Conservation (phyloP, 2,329 filamentous ascomycete species). For the Juglanconis oblonga region DNA sequence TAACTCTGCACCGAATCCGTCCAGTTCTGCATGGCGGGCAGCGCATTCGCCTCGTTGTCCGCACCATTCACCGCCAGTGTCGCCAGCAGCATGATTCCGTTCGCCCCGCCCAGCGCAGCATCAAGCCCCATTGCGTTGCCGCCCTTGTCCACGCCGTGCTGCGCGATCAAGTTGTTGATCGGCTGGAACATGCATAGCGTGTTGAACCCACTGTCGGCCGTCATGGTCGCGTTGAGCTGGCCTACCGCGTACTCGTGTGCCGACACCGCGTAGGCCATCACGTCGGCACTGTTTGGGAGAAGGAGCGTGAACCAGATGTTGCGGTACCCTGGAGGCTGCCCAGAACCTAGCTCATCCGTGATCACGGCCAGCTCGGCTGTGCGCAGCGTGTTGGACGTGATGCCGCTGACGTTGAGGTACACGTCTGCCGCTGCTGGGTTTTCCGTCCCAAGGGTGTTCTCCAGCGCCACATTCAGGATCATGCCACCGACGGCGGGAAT, state of each 20-base stretch:
- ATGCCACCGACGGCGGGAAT: conserved; percentile 28
- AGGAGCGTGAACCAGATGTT: conserved; percentile 1
- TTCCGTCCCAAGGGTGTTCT: conserved; percentile 28
- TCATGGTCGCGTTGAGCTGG: background rate
- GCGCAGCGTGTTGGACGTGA: conserved; percentile 22
- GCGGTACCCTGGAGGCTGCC: conserved; percentile 25
- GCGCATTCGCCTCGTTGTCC: background rate
- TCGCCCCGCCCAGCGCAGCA: background rate
- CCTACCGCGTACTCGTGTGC: background rate
- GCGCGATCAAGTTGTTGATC: background rate
- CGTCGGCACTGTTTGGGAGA: background rate
- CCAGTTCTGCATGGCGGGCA: background rate
- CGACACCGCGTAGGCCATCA: background rate
- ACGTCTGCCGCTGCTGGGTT: conserved; percentile 28
- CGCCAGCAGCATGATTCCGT: background rate
- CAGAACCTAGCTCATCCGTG: conserved; percentile 28
- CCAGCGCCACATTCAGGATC: conserved; percentile 30
- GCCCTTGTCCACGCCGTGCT: background rate
- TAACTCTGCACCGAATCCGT: background rate
- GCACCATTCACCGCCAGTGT: background rate
- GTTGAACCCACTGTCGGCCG: background rate
- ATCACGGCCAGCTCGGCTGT: conserved; percentile 24
- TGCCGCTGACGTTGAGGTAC: conserved; percentile 36
- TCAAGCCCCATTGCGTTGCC: conserved; percentile 2
- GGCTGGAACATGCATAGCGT: conserved; percentile 9